phyloP scores from a whole-genome alignment of 352 stramenopile species.

The Phytophthora chlamydospora region DNA sequence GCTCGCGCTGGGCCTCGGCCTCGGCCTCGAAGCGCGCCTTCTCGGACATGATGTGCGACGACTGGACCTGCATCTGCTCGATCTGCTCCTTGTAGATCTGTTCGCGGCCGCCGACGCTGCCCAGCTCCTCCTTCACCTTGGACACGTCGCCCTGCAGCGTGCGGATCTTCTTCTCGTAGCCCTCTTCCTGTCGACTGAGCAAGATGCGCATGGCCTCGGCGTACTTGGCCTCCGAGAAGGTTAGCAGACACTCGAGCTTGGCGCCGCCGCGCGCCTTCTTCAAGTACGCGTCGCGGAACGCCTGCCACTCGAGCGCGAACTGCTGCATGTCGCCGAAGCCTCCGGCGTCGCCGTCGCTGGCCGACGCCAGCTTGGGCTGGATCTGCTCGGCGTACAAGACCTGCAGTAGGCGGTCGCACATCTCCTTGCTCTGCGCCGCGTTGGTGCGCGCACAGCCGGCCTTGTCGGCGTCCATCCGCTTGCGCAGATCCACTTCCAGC shows the following conservation, averaged over 20 bases:
- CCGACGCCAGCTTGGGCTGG: slow-evolving; percentile 71
- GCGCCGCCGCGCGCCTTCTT: slow-evolving; percentile 70
- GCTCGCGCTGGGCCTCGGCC: slow-evolving; percentile 67
- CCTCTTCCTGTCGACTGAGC: slow-evolving; percentile 82
- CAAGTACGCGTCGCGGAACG: slow-evolving; percentile 79
- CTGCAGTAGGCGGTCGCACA: slow-evolving; percentile 81
- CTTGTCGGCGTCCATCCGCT: slow-evolving; percentile 80
- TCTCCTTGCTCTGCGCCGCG: slow-evolving; percentile 66
- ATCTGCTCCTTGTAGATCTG: slow-evolving; percentile 90
- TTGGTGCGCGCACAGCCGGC: slow-evolving; percentile 50
- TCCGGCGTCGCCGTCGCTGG: slow-evolving; percentile 49
- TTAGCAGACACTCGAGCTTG: slow-evolving; percentile 77
- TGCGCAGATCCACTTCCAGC: slow-evolving; percentile 65
- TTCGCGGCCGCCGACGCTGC: slow-evolving; percentile 75
- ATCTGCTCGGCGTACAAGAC: slow-evolving; percentile 85
- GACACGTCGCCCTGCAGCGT: slow-evolving; percentile 72
- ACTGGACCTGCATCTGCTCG: slow-evolving; percentile 80
- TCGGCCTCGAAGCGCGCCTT: slow-evolving; percentile 75
- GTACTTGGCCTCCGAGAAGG: slow-evolving; percentile 82
- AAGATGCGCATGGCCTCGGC: slow-evolving; percentile 85
- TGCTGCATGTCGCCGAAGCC: slow-evolving; percentile 83
- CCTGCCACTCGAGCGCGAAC: slow-evolving; percentile 72
- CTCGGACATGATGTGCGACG: slow-evolving; percentile 78
- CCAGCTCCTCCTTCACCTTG: slow-evolving; percentile 85
- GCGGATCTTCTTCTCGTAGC: slow-evolving; percentile 87